These are phyloP conservation scores for Scheffersomyces coipomensis DNA, from an alignment of 805 yeast species.

Conservation along the genomic window DNA sequence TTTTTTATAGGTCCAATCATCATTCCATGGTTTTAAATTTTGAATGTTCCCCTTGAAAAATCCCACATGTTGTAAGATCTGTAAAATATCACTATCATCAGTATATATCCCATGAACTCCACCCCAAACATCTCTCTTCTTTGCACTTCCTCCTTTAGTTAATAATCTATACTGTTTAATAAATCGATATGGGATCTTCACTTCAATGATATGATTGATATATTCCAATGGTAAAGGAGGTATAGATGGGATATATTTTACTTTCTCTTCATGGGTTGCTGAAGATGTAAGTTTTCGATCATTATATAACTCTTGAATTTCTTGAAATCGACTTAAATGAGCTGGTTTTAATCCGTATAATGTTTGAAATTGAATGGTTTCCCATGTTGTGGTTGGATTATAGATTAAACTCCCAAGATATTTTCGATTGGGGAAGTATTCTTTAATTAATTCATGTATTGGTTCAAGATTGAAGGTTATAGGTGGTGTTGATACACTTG, in stretches of 20 bases:
- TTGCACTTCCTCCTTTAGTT: slow-evolving; percentile 25
- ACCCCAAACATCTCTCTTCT: slow-evolving; percentile 72
- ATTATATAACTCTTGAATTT: slow-evolving; percentile 24
- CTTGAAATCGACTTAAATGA: slow-evolving; percentile 25
- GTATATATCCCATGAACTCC: slow-evolving; percentile 76
- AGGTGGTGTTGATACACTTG: slow-evolving; percentile 2
- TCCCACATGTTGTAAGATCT: slow-evolving; percentile 76
- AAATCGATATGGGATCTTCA: slow-evolving; percentile 52
- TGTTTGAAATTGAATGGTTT: slow-evolving; percentile 31
- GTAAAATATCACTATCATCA: slow-evolving; percentile 85
- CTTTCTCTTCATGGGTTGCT: slow-evolving; percentile 16
- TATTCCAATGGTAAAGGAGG: slow-evolving; percentile 38
- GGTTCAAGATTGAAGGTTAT: slow-evolving; percentile 15
- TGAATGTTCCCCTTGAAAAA: slow-evolving; percentile 39
- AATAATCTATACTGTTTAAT: slow-evolving; percentile 39
- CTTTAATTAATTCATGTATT: slow-evolving; percentile 18
- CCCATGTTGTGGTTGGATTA: slow-evolving; percentile 52
- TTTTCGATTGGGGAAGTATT: slow-evolving; percentile 28
- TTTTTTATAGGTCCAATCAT: slow-evolving; percentile 24
- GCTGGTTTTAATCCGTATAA: slow-evolving; percentile 31
- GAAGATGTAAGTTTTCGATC: too few relatives aligned
- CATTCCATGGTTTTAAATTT: slow-evolving; percentile 32
- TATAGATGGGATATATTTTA: slow-evolving; percentile 33
- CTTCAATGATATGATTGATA: slow-evolving; percentile 45
- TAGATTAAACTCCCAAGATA: slow-evolving; percentile 59